Evolutionary conservation across 163 green algal species (phyloP).

Genomic region (Picocystis sp.): DNA sequence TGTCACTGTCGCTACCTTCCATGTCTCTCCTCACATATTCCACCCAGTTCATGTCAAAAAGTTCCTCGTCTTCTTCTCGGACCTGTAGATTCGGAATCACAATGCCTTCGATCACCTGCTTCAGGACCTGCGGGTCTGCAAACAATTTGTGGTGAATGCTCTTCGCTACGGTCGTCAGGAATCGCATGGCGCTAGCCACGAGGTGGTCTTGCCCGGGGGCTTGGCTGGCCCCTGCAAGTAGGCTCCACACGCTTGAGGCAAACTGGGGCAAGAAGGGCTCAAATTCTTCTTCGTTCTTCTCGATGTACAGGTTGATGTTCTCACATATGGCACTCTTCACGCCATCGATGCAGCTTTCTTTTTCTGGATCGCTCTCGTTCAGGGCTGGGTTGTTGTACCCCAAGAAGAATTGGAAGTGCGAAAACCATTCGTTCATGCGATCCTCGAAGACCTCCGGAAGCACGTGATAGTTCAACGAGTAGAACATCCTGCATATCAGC

Average conservation of each 20-base stretch:
- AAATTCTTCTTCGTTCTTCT: constrained; percentile 95
- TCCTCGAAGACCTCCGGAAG: constrained; percentile 83
- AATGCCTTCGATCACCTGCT: constrained; percentile 48
- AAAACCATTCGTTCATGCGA: constrained; percentile 85
- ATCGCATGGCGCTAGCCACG: constrained; percentile 71
- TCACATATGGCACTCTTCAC: constrained; percentile 64
- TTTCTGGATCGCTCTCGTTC: too few relatives aligned
- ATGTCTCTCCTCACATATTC: constrained; percentile 78
- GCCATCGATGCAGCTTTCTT: constrained; percentile 27
- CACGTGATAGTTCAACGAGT: constrained; percentile 75
- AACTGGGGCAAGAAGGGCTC: constrained; percentile 71
- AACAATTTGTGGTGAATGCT: constrained; percentile 74
- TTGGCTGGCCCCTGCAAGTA: constrained; percentile 33
- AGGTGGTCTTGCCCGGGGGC: constrained; percentile 61
- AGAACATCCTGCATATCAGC: constrained; percentile 69
- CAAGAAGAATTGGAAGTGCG: constrained; percentile 61
- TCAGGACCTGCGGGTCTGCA: constrained; percentile 23
- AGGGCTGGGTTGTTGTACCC: constrained; percentile 31
- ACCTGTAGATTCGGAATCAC: constrained; percentile 58
- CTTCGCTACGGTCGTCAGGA: constrained; percentile 80
- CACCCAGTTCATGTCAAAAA: constrained; percentile 88
- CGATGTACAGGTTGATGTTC: constrained; percentile 80
- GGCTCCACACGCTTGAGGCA: constrained; percentile 73
- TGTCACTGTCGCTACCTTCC: constrained; percentile 88
- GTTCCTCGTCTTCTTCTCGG: constrained; percentile 61